These are phyloP conservation scores for Schrenkiella parvula DNA, from an alignment of 345 rosid species.

Conservation along the genomic window DNA sequence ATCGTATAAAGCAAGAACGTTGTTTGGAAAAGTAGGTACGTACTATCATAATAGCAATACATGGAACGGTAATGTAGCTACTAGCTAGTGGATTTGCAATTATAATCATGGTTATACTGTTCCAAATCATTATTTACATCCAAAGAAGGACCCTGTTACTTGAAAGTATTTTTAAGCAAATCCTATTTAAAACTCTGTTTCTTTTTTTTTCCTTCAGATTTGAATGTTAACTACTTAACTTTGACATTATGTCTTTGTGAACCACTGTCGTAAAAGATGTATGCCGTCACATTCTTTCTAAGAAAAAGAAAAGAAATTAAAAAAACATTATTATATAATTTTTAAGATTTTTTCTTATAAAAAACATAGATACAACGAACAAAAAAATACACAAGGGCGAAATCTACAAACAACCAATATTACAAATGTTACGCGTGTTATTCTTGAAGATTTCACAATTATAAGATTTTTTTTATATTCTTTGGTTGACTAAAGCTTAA, in stretches of 20 bases:
- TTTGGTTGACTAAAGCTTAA: background rate
- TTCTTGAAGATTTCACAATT: background rate
- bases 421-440: background rate
- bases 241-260: constrained; percentile 3
- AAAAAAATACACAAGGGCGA: too few relatives aligned
- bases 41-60: background rate
- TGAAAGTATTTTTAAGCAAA: background rate
- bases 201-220: background rate
- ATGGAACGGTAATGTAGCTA: background rate
- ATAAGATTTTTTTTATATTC: background rate
- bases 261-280: constrained; percentile 1
- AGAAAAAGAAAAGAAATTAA: too few relatives aligned
- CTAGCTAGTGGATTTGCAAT: constrained; percentile 1
- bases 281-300: background rate
- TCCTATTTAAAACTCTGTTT: background rate
- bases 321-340: too few relatives aligned
- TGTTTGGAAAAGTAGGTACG: too few relatives aligned
- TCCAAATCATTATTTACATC: background rate
- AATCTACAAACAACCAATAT: too few relatives aligned
- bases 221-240: background rate
- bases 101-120: background rate
- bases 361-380: too few relatives aligned
- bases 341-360: too few relatives aligned
- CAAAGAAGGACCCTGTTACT: background rate
- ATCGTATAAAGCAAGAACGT: too few relatives aligned